phyloP scores from a whole-genome alignment of 352 stramenopile genomes.

The Phytophthora constricta region DNA sequence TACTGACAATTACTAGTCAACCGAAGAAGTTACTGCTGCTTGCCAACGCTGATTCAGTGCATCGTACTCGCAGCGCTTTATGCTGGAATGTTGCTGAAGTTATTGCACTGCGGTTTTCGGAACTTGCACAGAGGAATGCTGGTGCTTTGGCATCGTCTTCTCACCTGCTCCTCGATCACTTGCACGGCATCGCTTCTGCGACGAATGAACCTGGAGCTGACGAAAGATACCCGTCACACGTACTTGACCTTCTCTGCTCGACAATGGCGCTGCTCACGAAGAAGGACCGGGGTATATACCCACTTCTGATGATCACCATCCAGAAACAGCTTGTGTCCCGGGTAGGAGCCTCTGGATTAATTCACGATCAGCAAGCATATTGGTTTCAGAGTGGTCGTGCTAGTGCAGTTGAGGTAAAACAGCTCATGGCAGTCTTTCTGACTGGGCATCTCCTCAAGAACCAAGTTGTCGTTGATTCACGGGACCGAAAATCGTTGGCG shows the following conservation, averaged over 20 bases:
- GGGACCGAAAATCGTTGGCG: slow-evolving; percentile 66
- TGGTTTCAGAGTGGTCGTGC: slow-evolving; percentile 26
- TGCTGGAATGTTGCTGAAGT: slow-evolving; percentile 74
- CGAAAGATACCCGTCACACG: slow-evolving; percentile 58
- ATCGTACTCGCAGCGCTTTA: slow-evolving; percentile 41
- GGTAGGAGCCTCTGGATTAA: slow-evolving; percentile 22
- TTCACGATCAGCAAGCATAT: slow-evolving; percentile 34
- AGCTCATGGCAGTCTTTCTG: slow-evolving; percentile 84
- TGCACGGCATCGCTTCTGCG: slow-evolving; percentile 68
- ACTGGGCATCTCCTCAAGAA: slow-evolving; percentile 69
- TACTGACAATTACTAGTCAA: slow-evolving; percentile 75
- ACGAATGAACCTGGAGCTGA: slow-evolving; percentile 32
- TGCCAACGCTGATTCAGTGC: slow-evolving; percentile 38
- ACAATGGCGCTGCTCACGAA: slow-evolving; percentile 75
- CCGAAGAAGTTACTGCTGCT: slow-evolving; percentile 65
- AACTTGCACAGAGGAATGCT: slow-evolving; percentile 49
- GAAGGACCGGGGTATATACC: slow-evolving; percentile 71
- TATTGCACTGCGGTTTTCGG: slow-evolving; percentile 54
- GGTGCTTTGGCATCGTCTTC: slow-evolving; percentile 57
- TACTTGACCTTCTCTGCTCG: slow-evolving; percentile 71
- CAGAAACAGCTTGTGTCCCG: slow-evolving; percentile 80
- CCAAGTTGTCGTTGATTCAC: slow-evolving; percentile 53
- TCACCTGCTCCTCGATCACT: slow-evolving; percentile 81
- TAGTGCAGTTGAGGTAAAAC: slow-evolving; percentile 59
- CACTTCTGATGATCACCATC: slow-evolving; percentile 86